Evolutionary conservation across 2,329 filamentous ascomycete genomes (phyloP).

Genomic region (Shiraia bambusicola): DNA sequence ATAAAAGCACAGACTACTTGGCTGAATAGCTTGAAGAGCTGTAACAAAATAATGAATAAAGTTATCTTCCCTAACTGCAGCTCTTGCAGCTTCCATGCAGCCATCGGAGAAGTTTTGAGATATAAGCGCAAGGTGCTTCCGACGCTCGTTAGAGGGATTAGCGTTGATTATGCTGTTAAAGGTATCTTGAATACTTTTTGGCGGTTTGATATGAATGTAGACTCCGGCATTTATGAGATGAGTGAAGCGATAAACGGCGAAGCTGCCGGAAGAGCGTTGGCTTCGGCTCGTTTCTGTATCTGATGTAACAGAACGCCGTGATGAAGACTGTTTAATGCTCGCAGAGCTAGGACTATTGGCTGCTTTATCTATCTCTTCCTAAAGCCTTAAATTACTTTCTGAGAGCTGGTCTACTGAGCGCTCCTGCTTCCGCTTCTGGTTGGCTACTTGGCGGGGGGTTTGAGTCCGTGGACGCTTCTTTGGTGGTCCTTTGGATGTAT

Average conservation of each 20-base stretch:
- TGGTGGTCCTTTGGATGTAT: too few relatives aligned
- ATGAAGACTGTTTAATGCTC: constrained; percentile 7
- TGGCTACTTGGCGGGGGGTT: too few relatives aligned
- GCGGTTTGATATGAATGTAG: constrained; percentile 11
- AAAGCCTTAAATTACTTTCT: too few relatives aligned
- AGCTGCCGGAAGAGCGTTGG: neutral
- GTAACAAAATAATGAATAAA: constrained; percentile 8
- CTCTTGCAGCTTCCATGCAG: constrained; percentile 6
- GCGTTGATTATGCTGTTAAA: constrained; percentile 10
- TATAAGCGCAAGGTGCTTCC: constrained; percentile 8
- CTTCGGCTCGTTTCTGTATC: constrained; percentile 5
- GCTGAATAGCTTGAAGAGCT: constrained; percentile 5
- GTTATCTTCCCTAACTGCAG: constrained; percentile 8
- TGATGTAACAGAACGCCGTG: constrained; percentile 5
- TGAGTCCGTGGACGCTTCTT: too few relatives aligned
- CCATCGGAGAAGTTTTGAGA: constrained; percentile 8
- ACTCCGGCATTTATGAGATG: constrained; percentile 9
- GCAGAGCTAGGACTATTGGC: constrained; percentile 3
- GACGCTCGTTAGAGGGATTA: constrained; percentile 9
- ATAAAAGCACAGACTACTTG: constrained; percentile 8
- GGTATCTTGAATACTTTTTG: constrained; percentile 10
- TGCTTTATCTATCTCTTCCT: constrained; percentile 8
- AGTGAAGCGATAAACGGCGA: constrained; percentile 3
- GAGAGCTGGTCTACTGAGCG: too few relatives aligned
- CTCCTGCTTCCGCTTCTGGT: too few relatives aligned